Conservation (phyloP, 2,329 filamentous ascomycete genomes). For the Pseudogymnoascus sp. region DNA sequence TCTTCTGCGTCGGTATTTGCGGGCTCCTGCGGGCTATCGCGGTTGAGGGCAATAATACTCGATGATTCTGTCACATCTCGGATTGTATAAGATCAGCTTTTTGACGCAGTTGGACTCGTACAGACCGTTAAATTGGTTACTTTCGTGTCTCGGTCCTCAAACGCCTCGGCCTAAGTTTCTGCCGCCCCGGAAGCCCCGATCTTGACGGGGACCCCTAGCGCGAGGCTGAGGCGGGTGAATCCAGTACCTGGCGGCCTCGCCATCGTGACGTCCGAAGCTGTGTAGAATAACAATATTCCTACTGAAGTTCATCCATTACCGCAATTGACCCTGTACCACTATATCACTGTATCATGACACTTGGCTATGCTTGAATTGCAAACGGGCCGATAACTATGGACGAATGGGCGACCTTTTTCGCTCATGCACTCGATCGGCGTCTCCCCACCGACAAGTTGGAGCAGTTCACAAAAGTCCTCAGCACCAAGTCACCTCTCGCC, state of each 20-base stretch:
- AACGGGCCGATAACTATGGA: background rate
- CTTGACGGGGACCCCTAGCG: background rate
- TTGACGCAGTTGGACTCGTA: conserved; percentile 3
- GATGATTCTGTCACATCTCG: background rate
- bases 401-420: conserved; percentile 45
- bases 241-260: background rate
- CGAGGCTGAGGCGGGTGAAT: conserved; percentile 1
- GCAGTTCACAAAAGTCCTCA: conserved; percentile 41
- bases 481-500: conserved; percentile 44
- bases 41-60: background rate
- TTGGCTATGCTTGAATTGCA: background rate
- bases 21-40: background rate
- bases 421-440: conserved; percentile 42
- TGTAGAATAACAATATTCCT: background rate
- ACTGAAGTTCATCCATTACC: background rate
- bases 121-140: conserved; percentile 5
- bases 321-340: background rate
- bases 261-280: background rate
- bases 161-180: conserved; percentile 1
- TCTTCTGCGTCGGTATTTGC: background rate
- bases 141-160: background rate
- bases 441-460: conserved; percentile 48
- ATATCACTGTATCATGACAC: background rate
- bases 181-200: background rate
- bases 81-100: conserved; percentile 8